Evolutionary conservation across 257 asterid species (phyloP).

Genomic region (Solanum sparsipilum): DNA sequence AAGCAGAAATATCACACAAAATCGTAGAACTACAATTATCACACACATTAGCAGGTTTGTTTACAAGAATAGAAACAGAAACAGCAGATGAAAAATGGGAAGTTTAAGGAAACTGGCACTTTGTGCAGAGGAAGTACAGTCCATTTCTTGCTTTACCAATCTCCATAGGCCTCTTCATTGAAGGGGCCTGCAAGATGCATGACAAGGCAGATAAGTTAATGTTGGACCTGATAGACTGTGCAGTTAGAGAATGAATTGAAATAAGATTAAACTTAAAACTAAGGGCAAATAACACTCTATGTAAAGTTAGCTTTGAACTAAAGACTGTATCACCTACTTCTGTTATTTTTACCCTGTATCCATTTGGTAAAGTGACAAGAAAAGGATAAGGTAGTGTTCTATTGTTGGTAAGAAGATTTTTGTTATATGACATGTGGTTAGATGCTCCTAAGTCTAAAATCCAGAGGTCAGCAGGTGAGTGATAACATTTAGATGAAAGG

Average conservation of each 20-base stretch:
- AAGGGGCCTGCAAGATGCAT: background rate
- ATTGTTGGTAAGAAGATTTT: background rate
- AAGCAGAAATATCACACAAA: no score
- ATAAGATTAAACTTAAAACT: background rate
- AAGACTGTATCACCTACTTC: background rate
- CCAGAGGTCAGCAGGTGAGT: background rate
- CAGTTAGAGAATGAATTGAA: background rate
- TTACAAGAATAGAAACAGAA: no score
- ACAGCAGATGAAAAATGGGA: no score
- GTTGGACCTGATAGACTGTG: background rate
- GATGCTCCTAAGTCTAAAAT: background rate
- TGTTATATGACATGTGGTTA: background rate
- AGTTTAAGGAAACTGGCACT: no score
- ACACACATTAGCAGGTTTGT: no score
- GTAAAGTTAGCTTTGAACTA: background rate
- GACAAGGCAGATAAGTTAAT: no score
- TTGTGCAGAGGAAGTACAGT: background rate
- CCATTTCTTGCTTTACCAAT: background rate
- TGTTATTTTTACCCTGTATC: background rate
- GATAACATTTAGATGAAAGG: no score
- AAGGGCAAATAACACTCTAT: background rate
- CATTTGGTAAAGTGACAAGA: background rate
- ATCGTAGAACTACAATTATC: no score
- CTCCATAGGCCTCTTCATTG: background rate
- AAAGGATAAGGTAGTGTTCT: background rate